Base-by-base conservation (phyloP, 805 yeast species). In the Monosporozyma yasuniensis region DNA sequence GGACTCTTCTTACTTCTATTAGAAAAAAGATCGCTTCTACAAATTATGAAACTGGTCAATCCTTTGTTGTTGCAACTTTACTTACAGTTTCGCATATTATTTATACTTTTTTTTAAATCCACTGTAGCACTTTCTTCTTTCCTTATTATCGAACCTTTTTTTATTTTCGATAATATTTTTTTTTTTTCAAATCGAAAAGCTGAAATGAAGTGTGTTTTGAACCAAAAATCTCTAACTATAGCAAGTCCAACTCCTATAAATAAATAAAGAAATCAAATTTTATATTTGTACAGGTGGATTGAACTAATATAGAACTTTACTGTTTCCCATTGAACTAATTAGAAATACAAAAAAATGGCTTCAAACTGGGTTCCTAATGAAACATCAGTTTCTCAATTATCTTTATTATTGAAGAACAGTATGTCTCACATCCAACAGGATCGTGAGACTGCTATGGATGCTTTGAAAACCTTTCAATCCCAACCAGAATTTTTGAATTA, bases 401-500 rank as follows among this genome's bases (percentile, higher is more conserved):
- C 78, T 46, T 68, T 72, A 19, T 80, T 89, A 25, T 74, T 90
- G 53, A 73, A 76, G 44, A 87, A 87, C n/a, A 79, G 95, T 2
- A 72, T 87, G 55, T 81, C 93, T 2, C 67, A 83, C 11, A 70
- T 77, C 55, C 71, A 77, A 28, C 57, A 61, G 2, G 78, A 74
- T 43, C 76, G 96, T 51, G 65, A 69, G 25, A 73, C 73, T 32
- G 96, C 97, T 12, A 85, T 84, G 52, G 80, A 78, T 42, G 87
- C 90, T 2, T 73, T 90, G 47, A 77, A 76, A 18, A 78, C 76
- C 42, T 96, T 95, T 22, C 77, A 79, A 54, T 53, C 61, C 14
- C 87, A 84, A 59, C 83, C 87, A 0, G 95, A 89, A 64, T 78
- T 88, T 56, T 84, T 84, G 58, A 87, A 87, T 65, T 91, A 91